Conservation (phyloP, 345 rosid genomes). For the Salix arbutifolia region DNA sequence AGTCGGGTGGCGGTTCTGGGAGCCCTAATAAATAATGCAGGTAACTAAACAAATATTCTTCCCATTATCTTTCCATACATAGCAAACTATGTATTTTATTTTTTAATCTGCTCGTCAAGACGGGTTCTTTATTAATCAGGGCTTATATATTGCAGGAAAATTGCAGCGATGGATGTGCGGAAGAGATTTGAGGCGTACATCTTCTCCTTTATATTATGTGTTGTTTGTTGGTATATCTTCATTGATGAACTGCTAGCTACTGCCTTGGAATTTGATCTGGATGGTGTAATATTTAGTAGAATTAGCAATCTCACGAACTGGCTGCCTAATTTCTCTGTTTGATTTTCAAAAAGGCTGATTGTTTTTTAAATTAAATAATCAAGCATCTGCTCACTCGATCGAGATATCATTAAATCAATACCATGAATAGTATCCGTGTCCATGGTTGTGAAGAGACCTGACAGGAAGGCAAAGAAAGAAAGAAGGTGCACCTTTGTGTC, state of each 20-base stretch:
- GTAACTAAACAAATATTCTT: background rate
- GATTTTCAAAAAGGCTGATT: background rate
- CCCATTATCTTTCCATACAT: background rate
- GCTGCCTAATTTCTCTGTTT: background rate
- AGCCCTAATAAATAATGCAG: constrained; percentile 45
- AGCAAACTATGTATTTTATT: background rate
- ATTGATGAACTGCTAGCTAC: background rate
- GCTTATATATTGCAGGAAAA: background rate
- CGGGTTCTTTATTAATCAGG: background rate
- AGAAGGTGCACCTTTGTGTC: no score
- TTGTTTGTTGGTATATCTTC: background rate
- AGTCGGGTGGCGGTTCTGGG: constrained; percentile 58
- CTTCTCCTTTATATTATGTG: background rate
- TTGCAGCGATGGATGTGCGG: background rate
- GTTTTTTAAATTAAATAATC: background rate
- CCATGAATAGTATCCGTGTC: background rate
- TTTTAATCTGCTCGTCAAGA: background rate
- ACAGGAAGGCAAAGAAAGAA: no score
- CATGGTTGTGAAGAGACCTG: no score
- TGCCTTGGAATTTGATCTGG: background rate
- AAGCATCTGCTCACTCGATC: background rate
- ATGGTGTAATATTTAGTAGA: background rate
- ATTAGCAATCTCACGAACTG: background rate
- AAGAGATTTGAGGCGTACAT: background rate
- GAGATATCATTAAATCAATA: background rate